These are phyloP conservation scores for Quercus cerris DNA, from an alignment of 306 rosid genomes.

Conservation along the genomic window DNA sequence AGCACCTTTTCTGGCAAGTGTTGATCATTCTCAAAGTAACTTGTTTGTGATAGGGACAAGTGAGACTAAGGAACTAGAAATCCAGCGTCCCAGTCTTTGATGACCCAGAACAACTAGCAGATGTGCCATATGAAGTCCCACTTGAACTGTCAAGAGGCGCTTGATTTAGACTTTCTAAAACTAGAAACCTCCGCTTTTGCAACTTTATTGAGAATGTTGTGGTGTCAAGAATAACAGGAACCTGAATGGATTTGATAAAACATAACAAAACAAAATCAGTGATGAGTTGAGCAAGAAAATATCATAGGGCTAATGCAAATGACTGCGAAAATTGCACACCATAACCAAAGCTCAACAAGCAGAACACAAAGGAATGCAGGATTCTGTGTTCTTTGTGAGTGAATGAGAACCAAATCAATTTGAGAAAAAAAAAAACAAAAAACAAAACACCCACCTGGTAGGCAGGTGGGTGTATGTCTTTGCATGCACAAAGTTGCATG, in stretches of 20 bases:
- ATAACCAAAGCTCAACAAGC: no score
- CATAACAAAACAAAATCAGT: no score
- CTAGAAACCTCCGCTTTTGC: constrained; percentile 69
- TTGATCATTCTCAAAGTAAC: neutral
- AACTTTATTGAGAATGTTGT: constrained; percentile 78
- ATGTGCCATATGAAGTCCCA: constrained; percentile 73
- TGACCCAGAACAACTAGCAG: constrained; percentile 69
- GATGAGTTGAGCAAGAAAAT: no score
- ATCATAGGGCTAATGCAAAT: no score
- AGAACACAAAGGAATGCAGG: no score
- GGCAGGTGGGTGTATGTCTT: no score
- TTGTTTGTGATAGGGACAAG: neutral
- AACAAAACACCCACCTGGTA: no score
- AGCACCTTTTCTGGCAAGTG: neutral
- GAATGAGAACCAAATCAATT: no score
- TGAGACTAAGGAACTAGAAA: constrained; percentile 38
- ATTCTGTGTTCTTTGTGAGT: no score
- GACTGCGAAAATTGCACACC: no score
- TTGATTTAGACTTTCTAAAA: constrained; percentile 86
- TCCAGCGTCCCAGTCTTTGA: constrained; percentile 58
- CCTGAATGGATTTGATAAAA: constrained; percentile 22
- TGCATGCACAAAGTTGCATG: no score
- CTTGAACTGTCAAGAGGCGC: constrained; percentile 76
- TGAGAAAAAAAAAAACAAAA: no score
- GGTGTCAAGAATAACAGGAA: constrained; percentile 73